Conservation (phyloP, 2,329 filamentous ascomycete species). For the Ceratocystis diversiconidia region DNA sequence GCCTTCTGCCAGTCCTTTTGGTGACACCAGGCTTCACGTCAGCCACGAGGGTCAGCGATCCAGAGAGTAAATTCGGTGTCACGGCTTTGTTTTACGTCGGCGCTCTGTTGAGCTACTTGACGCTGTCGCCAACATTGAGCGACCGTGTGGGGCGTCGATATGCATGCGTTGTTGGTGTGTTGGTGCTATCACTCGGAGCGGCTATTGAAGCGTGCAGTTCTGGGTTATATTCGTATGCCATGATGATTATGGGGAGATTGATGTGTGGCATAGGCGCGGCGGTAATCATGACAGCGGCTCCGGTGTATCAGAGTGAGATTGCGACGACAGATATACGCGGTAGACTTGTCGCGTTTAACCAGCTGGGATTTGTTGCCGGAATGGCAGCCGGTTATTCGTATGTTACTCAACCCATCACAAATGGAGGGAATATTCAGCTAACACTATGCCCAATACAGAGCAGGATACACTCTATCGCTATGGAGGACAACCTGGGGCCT, state of each 20-base stretch:
- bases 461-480: constrained; percentile 41
- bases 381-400: constrained; percentile 42
- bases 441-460: constrained; percentile 27
- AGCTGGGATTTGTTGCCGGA: constrained; percentile 42
- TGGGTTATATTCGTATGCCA: constrained; percentile 29
- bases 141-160: constrained; percentile 38
- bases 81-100: constrained; percentile 38
- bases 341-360: constrained; percentile 44
- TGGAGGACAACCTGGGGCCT: constrained; percentile 34
- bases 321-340: constrained; percentile 26
- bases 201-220: constrained; percentile 33
- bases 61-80: constrained; percentile 24
- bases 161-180: constrained; percentile 35
- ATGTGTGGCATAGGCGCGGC: constrained; percentile 40
- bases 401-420: constrained; percentile 13
- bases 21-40: constrained; percentile 35
- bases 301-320: constrained; percentile 41
- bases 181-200: constrained; percentile 35
- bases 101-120: constrained; percentile 40
- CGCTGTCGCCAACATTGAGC: constrained; percentile 37
- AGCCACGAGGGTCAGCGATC: constrained; percentile 26
- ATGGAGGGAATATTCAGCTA: neutral
- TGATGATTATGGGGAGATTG: constrained; percentile 38
- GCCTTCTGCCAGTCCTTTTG: constrained; percentile 41
- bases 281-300: constrained; percentile 41